A percentile compares a stretch with the other conserved stretches of the same genome.
phyloP scores from a whole-genome alignment of 2,329 filamentous ascomycete genomes.

The Calonectria hawksworthii region DNA sequence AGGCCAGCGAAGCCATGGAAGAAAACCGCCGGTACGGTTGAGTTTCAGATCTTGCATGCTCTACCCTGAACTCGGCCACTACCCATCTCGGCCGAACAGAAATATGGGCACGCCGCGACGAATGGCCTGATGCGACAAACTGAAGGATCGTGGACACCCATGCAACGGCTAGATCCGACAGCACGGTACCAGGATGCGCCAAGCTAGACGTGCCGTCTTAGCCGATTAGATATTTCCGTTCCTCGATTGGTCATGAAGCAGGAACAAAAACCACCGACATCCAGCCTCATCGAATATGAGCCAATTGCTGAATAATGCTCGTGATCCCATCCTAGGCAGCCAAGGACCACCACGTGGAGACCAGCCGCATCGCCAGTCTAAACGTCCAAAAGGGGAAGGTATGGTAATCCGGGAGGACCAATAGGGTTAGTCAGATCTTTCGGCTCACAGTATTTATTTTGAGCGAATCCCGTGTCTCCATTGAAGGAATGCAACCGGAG shows the following conservation, averaged over 20 bases:
- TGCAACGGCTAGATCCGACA: neutral
- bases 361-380: neutral
- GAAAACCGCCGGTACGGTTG: neutral
- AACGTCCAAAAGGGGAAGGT: neutral
- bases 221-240: neutral
- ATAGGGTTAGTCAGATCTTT: neutral
- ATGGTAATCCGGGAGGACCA: neutral
- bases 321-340: neutral
- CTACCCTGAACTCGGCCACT: too few species aligned
- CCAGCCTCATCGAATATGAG: too few species aligned
- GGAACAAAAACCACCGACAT: neutral
- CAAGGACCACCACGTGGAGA: neutral
- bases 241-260: neutral
- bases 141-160: neutral
- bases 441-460: neutral
- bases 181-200: neutral
- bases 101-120: neutral
- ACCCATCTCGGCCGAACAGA: neutral
- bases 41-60: neutral
- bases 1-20: too few species aligned
- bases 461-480: neutral
- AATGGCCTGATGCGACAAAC: neutral
- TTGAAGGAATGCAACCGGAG: neutral
- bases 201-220: neutral
- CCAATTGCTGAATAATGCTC: neutral